A percentile compares a stretch with the other conserved stretches of the same genome.
These are phyloP conservation scores for Tulasnella sp. DNA, from an alignment of 768 basidiomycete species.

Conservation along the genomic window DNA sequence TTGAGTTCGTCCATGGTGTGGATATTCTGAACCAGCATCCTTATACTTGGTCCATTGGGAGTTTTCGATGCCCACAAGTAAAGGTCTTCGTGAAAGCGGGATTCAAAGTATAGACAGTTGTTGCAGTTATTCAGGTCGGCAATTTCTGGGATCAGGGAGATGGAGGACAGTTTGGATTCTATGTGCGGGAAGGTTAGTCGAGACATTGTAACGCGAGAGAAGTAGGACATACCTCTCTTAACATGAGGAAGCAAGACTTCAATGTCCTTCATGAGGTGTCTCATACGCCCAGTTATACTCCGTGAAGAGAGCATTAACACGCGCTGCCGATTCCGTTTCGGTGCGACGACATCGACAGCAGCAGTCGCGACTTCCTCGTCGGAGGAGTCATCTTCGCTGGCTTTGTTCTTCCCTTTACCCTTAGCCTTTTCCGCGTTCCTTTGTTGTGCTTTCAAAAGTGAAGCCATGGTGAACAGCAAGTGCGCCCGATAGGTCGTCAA, in stretches of 20 bases:
- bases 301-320: conserved; percentile 86
- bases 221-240: conserved; percentile 67
- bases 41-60: conserved; percentile 94
- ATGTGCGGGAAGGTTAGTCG: not conserved
- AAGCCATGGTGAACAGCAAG: conserved; percentile 9
- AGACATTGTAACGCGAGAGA: not conserved
- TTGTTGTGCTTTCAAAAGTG: conserved; percentile 17
- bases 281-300: conserved; percentile 90
- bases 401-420: conserved; percentile 29
- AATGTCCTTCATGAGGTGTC: conserved; percentile 92
- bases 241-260: conserved; percentile 83
- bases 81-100: conserved; percentile 86
- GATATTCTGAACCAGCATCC: conserved; percentile 94
- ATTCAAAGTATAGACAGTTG: conserved; percentile 95
- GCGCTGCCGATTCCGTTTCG: conserved; percentile 85
- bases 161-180: conserved; percentile 94
- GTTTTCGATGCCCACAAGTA: conserved; percentile 96
- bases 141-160: conserved; percentile 85
- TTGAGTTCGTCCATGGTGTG: conserved; percentile 99
- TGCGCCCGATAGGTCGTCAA: not conserved
- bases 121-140: conserved; percentile 97
- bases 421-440: conserved; percentile 15
- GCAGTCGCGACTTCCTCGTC: conserved; percentile 29
- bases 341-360: conserved; percentile 27
- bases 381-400: conserved; percentile 16